Conservation (phyloP, 768 basidiomycete genomes). For the Tephrocybe rancida region DNA sequence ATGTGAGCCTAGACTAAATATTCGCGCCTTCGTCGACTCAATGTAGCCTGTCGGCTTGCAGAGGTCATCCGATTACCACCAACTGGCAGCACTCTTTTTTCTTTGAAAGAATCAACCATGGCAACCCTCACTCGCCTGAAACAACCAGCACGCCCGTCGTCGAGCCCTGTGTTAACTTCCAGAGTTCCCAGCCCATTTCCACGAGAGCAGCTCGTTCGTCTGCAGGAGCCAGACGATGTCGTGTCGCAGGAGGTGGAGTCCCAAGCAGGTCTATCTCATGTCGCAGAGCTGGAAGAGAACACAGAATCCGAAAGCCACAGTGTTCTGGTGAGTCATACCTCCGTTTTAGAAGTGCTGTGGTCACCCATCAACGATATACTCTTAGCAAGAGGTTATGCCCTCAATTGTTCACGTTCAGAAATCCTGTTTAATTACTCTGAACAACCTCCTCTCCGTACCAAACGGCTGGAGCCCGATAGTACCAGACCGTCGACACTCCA, state of each 20-base stretch:
- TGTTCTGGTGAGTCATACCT: slow-evolving; percentile 13
- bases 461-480: slow-evolving; percentile 55
- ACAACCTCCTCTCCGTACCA: slow-evolving; percentile 62
- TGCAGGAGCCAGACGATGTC: slow-evolving; percentile 6
- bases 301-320: slow-evolving; percentile 5
- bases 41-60: too few relatives aligned
- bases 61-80: neutral
- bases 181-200: slow-evolving; percentile 45
- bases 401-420: slow-evolving; percentile 76
- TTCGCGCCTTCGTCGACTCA: neutral
- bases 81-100: neutral
- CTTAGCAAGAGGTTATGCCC: slow-evolving; percentile 62
- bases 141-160: slow-evolving; percentile 20
- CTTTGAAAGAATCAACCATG: slow-evolving; percentile 30
- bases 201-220: slow-evolving; percentile 30
- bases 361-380: slow-evolving; percentile 9
- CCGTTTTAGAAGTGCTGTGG: neutral
- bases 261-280: slow-evolving; percentile 12
- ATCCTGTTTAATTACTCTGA: slow-evolving; percentile 75
- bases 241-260: neutral
- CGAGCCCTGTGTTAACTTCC: slow-evolving; percentile 27
- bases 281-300: slow-evolving; percentile 7
- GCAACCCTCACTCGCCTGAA: slow-evolving; percentile 42
- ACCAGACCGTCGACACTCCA: slow-evolving; percentile 62
- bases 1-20: neutral